Conservation (phyloP, 2,329 filamentous ascomycete genomes). For the Sporothrix globosa region DNA sequence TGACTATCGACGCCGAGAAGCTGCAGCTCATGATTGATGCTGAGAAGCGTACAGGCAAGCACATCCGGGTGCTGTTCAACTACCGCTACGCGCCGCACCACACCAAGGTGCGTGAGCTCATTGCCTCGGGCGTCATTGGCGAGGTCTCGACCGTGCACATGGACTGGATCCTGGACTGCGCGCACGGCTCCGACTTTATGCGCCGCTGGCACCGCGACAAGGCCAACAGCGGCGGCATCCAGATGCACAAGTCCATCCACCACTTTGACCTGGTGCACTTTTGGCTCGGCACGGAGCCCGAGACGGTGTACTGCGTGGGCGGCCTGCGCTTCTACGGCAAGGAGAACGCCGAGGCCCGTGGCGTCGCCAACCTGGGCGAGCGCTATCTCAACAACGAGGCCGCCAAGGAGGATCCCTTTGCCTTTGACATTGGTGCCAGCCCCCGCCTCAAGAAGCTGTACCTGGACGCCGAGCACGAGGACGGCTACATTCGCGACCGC, state of each 20-base stretch:
- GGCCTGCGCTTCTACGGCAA: conserved; percentile 63
- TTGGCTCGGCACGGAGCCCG: conserved; percentile 60
- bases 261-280: conserved; percentile 68
- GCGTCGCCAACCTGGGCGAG: conserved; percentile 55
- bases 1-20: conserved; percentile 63
- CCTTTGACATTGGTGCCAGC: conserved; percentile 58
- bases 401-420: conserved; percentile 60
- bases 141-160: conserved; percentile 62
- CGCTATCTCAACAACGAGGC: conserved; percentile 55
- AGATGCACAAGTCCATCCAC: conserved; percentile 66
- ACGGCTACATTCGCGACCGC: conserved; percentile 64
- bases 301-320: conserved; percentile 61
- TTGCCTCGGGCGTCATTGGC: conserved; percentile 60
- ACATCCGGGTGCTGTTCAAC: conserved; percentile 64
- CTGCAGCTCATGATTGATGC: conserved; percentile 59
- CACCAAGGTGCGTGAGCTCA: conserved; percentile 59
- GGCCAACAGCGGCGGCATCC: conserved; percentile 60
- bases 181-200: conserved; percentile 65
- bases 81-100: conserved; percentile 69
- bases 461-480: conserved; percentile 65
- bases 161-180: conserved; percentile 66
- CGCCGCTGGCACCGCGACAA: conserved; percentile 66
- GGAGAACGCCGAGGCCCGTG: conserved; percentile 62
- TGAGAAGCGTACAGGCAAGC: conserved; percentile 53
- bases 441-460: conserved; percentile 62